Evolutionary conservation across 768 basidiomycete species (phyloP), one percentile per base, ranked within the genome.

Genomic region (Lentinula lateritia): DNA sequence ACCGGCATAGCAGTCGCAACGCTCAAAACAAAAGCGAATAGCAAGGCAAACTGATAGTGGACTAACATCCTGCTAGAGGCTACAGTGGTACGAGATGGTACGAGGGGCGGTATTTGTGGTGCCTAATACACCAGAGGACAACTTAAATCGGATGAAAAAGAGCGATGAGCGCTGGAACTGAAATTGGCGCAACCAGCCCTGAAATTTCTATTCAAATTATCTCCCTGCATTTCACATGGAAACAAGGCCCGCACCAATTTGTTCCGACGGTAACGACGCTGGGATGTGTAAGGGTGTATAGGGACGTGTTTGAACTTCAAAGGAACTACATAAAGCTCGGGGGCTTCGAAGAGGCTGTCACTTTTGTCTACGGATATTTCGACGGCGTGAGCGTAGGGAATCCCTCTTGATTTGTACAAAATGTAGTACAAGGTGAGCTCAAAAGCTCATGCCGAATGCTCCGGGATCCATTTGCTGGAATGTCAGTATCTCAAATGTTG

Each of bases 1-100:
- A 79, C 76, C 61, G 80, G 78, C 53, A 74, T 66, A 64, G 78
- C 74, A 62, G 72, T 70, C 62, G 68, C 73, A 59, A 71, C 69
- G 50, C 70, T 64, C 35, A 73, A 65, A 60, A 76, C 66, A 63
- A 75, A 63, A 62, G 76, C 61, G 38, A 72, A 71, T 50, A 80
- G 60, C 43, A 75, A 56, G 53, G 73, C 64, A 52, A 77, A 64
- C 61, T 74, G 74, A 64, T 71, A 67, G 62, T 64, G 70, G 65
- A 75, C 69, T 38, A 73, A 62, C 75, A 77, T 76, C 58, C 65
- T 63, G 54, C 23, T 48, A 52, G 39, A 61, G 43, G 43, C 48
- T 13, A 28, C 28, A 54, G 16, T 32, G 38, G 42, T 42, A 20
- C 12, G 53, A 43, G 39, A 13, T 28, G 23, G 16, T 28, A 15